These are phyloP conservation scores for Mortierella sp. DNA, from an alignment of 371 early-diverging fungal genomes.

Conservation along the genomic window DNA sequence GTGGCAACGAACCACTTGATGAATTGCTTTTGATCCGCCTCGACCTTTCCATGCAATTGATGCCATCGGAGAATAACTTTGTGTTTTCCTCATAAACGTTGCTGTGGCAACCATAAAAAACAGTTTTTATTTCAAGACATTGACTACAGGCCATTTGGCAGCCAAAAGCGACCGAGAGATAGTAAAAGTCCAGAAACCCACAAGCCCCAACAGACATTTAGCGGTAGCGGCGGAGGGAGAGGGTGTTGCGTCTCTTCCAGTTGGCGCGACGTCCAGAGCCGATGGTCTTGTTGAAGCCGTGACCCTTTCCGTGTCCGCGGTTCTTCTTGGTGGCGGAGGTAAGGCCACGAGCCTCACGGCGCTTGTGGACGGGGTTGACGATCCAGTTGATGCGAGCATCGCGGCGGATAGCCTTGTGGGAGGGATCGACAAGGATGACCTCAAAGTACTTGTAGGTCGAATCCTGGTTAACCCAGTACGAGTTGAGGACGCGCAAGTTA, in stretches of 20 bases:
- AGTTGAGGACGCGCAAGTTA: constrained; percentile 97
- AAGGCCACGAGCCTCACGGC: constrained; percentile 98
- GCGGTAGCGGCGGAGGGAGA: constrained; percentile 19
- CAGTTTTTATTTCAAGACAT: constrained; percentile 24
- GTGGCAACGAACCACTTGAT: no score
- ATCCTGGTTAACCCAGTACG: constrained; percentile 99
- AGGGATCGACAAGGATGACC: constrained; percentile 98
- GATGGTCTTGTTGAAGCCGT: constrained; percentile 97
- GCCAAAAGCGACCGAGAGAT: neutral
- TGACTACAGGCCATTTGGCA: neutral
- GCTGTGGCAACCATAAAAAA: constrained; percentile 3
- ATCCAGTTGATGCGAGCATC: constrained; percentile 99
- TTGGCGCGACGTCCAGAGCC: constrained; percentile 91
- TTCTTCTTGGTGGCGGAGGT: constrained; percentile 97
- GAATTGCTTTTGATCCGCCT: no score
- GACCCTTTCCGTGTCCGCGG: constrained; percentile 99
- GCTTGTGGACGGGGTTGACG: constrained; percentile 97
- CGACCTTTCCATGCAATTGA: no score
- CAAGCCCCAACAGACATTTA: constrained; percentile 8
- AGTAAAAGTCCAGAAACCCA: constrained; percentile 19
- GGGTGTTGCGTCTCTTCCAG: constrained; percentile 19
- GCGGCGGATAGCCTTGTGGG: constrained; percentile 97
- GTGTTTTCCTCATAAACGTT: neutral
- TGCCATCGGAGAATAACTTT: neutral
- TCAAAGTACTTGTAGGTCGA: constrained; percentile 99